Percentiles rank a stretch among this genome's conserved stretches.
phyloP scores from a whole-genome alignment of 345 rosid genomes.

The Melastoma malabathricum region DNA sequence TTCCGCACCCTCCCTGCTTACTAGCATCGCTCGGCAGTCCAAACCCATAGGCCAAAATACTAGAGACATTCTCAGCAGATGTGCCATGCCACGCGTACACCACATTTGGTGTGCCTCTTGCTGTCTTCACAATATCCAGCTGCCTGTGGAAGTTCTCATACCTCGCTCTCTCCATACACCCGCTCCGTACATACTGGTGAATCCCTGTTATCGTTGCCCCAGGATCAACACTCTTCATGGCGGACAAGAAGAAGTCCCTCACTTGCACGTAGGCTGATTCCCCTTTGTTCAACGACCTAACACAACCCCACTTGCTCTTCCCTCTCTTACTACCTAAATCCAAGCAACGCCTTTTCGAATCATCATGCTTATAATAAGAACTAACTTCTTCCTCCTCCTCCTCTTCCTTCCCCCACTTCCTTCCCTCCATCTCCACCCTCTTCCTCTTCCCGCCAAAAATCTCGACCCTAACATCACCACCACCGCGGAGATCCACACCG shows the following conservation, averaged over 20 bases:
- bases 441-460: slow-evolving; percentile 15
- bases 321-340: neutral
- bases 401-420: neutral
- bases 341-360: slow-evolving; percentile 14
- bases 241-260: slow-evolving; percentile 16
- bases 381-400: slow-evolving; percentile 19
- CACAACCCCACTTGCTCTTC: slow-evolving; percentile 15
- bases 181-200: slow-evolving; percentile 14
- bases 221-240: slow-evolving; percentile 13
- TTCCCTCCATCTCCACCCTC: slow-evolving; percentile 7
- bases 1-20: slow-evolving; percentile 13
- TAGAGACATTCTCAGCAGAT: slow-evolving; percentile 12
- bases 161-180: slow-evolving; percentile 18
- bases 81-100: slow-evolving; percentile 35
- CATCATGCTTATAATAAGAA: slow-evolving; percentile 11
- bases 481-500: slow-evolving; percentile 3
- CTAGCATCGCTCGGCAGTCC: slow-evolving; percentile 12
- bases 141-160: slow-evolving; percentile 20
- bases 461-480: slow-evolving; percentile 3
- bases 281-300: slow-evolving; percentile 13
- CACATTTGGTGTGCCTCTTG: slow-evolving; percentile 16
- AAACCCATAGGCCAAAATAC: slow-evolving; percentile 31
- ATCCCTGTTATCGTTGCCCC: slow-evolving; percentile 18
- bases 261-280: slow-evolving; percentile 11
- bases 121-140: slow-evolving; percentile 13